Percentiles rank a stretch among this genome's conserved stretches.
These are phyloP conservation scores for Yarrowia sp. DNA, from an alignment of 805 yeast genomes.

Conservation along the genomic window DNA sequence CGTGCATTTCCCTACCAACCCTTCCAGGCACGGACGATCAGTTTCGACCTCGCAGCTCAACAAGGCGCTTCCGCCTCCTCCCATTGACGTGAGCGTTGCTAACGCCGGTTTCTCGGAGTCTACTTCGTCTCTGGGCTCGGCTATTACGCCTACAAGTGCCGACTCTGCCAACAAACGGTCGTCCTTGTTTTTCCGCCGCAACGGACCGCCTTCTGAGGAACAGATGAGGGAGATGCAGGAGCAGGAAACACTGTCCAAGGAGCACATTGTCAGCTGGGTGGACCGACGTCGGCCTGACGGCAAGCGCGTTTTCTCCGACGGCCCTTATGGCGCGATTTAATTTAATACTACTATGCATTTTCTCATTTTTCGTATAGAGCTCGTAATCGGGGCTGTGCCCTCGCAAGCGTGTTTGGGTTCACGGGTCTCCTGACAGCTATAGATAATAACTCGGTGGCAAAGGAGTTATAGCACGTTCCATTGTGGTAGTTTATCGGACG, in stretches of 20 bases:
- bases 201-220: background rate
- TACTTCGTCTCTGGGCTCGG: background rate
- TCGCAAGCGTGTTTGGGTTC: too few species aligned
- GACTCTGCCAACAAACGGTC: constrained; percentile 3
- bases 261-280: constrained; percentile 25
- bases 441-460: too few species aligned
- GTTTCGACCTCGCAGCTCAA: constrained; percentile 9
- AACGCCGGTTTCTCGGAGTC: background rate
- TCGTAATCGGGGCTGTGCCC: too few species aligned
- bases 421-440: too few species aligned
- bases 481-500: too few species aligned
- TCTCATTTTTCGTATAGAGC: too few species aligned
- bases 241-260: constrained; percentile 11
- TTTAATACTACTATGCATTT: too few species aligned
- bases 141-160: background rate
- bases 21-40: background rate
- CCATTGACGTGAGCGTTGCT: background rate
- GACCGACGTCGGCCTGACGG: constrained; percentile 13
- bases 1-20: too few species aligned
- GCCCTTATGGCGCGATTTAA: constrained; percentile 11
- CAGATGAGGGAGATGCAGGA: background rate
- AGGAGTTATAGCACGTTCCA: too few species aligned
- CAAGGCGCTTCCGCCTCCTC: constrained; percentile 6
- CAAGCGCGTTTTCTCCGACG: constrained; percentile 6
- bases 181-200: constrained; percentile 10